A percentile compares a stretch with the other conserved stretches of the same genome.
Conservation (phyloP, 139 green algal genomes). For the Mesostigma viride region DNA sequence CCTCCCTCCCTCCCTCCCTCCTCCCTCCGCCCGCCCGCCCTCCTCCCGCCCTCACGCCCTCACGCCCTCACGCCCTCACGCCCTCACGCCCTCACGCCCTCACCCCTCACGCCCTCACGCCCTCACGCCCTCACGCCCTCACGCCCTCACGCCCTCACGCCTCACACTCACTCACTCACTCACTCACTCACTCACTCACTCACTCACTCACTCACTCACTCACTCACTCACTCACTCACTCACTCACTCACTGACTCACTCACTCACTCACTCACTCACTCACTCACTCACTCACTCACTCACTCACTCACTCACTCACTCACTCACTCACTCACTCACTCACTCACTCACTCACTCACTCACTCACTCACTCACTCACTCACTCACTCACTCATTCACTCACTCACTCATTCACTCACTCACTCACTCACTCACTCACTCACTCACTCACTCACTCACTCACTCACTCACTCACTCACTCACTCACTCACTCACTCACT, state of each 20-base stretch:
- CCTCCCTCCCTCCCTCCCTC: no score
- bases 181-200: neutral
- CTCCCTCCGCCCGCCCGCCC: no score
- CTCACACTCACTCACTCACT: neutral
- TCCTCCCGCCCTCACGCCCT: neutral
- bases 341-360: neutral
- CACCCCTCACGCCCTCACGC: neutral
- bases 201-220: neutral
- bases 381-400: no score
- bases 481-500: slow-evolving; percentile 1
- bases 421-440: neutral
- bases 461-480: neutral
- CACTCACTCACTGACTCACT: neutral
- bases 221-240: neutral
- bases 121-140: neutral
- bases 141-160: neutral
- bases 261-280: slow-evolving; percentile 4
- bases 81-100: neutral
- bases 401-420: no score
- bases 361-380: neutral
- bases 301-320: neutral
- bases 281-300: neutral
- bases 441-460: neutral
- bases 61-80: neutral
- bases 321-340: neutral